Evolutionary conservation across 2,329 filamentous ascomycete genomes (phyloP).

Genomic region (Verticillium longisporum): DNA sequence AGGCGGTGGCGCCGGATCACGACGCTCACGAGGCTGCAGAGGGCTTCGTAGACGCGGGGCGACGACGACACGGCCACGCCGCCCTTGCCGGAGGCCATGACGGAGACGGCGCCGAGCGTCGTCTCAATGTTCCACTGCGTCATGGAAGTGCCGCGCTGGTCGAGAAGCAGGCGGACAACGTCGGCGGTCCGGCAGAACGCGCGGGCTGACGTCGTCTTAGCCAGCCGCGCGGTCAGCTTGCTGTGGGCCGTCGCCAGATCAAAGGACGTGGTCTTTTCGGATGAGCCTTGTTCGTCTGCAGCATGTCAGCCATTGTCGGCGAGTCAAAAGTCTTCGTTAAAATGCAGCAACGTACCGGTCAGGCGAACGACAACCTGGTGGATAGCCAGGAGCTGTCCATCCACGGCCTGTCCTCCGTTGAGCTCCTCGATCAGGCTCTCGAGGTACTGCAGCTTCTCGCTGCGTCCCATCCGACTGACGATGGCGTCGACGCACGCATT

Average conservation of each 20-base stretch:
- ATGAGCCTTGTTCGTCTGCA: constrained; percentile 4
- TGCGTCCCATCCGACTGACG: constrained; percentile 22
- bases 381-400: constrained; percentile 37
- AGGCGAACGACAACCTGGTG: constrained; percentile 32
- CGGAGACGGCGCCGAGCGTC: constrained; percentile 38
- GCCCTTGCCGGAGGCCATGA: constrained; percentile 17
- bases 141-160: constrained; percentile 42
- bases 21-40: constrained; percentile 47
- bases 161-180: constrained; percentile 38
- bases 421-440: constrained; percentile 26
- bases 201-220: constrained; percentile 17
- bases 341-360: constrained; percentile 22
- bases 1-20: constrained; percentile 54
- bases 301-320: neutral
- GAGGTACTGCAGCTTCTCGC: constrained; percentile 30
- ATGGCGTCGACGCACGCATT: constrained; percentile 22
- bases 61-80: constrained; percentile 12
- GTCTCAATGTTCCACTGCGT: constrained; percentile 52
- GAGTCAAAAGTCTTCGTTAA: neutral
- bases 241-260: constrained; percentile 34
- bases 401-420: constrained; percentile 19
- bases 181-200: constrained; percentile 32
- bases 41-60: constrained; percentile 32
- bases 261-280: constrained; percentile 18
- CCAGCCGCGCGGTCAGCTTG: constrained; percentile 26